Percentiles rank a stretch among this genome's conserved stretches.
These are phyloP conservation scores for Aspergillus versicolor DNA, from an alignment of 2,329 filamentous ascomycete species.

Conservation along the genomic window DNA sequence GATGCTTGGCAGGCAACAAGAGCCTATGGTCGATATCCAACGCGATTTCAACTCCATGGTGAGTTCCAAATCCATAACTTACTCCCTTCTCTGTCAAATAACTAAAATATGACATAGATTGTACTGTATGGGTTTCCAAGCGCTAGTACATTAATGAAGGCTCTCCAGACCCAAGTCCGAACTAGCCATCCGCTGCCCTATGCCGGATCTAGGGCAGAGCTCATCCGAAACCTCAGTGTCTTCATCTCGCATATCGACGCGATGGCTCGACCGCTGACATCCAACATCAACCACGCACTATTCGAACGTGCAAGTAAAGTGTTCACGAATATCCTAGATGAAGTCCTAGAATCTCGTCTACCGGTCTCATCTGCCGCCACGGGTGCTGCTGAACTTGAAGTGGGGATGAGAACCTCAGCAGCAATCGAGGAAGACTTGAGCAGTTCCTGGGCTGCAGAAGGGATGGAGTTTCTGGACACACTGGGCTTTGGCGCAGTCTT, in stretches of 20 bases:
- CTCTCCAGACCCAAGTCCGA: constrained; percentile 23
- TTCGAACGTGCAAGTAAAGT: constrained; percentile 21
- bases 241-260: constrained; percentile 41
- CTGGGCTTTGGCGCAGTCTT: constrained; percentile 22
- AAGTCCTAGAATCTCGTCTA: constrained; percentile 22
- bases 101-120: constrained; percentile 10
- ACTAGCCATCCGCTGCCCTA: constrained; percentile 30
- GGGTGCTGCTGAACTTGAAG: constrained; percentile 6
- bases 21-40: constrained; percentile 23
- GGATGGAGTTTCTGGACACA: constrained; percentile 22
- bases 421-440: background rate
- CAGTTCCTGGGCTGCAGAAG: constrained; percentile 11
- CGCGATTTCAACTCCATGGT: constrained; percentile 25
- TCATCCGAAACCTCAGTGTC: constrained; percentile 41
- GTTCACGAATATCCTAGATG: constrained; percentile 27
- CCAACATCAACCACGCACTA: constrained; percentile 19
- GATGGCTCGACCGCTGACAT: constrained; percentile 32
- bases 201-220: constrained; percentile 32
- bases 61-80: background rate
- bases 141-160: constrained; percentile 26
- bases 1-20: constrained; percentile 21
- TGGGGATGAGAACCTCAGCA: constrained; percentile 2
- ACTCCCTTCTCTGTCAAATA: background rate
- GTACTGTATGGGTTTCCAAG: constrained; percentile 28
- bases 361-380: background rate